Conservation (phyloP, 2,329 filamentous ascomycete genomes). For the Lachnellula arida region DNA sequence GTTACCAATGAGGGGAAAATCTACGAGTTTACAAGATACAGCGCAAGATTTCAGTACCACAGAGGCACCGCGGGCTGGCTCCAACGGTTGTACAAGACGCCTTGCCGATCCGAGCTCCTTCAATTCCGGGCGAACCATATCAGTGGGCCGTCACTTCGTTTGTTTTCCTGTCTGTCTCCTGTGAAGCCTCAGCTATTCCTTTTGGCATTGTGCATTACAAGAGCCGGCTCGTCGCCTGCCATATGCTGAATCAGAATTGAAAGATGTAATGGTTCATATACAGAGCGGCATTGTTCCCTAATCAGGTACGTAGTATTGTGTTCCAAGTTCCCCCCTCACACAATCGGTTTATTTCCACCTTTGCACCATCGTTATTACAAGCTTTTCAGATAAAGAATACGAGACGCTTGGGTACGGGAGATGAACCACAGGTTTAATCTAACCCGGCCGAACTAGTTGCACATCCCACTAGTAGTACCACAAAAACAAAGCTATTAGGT, state of each 20-base stretch:
- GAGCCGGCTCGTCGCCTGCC: background rate
- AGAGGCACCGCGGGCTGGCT: background rate
- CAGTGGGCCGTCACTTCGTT: background rate
- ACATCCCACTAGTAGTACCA: conserved; percentile 7
- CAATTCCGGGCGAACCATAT: background rate
- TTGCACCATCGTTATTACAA: background rate
- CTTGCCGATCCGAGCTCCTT: background rate
- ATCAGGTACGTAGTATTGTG: background rate
- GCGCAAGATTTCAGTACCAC: background rate
- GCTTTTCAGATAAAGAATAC: background rate
- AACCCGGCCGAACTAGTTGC: background rate
- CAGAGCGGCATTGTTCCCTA: background rate
- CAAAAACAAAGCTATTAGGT: conserved; percentile 13
- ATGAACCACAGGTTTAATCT: background rate
- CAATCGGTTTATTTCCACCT: background rate
- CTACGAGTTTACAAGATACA: too few species aligned
- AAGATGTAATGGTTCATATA: background rate
- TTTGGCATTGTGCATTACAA: background rate
- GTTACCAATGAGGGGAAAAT: background rate
- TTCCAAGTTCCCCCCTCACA: background rate
- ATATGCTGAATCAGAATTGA: background rate
- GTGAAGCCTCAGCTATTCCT: background rate
- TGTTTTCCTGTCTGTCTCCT: too few species aligned
- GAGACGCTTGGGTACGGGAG: background rate
- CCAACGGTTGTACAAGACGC: background rate